phyloP scores from a whole-genome alignment of 179 eudicot species.

The Heliamphora pulchella region DNA sequence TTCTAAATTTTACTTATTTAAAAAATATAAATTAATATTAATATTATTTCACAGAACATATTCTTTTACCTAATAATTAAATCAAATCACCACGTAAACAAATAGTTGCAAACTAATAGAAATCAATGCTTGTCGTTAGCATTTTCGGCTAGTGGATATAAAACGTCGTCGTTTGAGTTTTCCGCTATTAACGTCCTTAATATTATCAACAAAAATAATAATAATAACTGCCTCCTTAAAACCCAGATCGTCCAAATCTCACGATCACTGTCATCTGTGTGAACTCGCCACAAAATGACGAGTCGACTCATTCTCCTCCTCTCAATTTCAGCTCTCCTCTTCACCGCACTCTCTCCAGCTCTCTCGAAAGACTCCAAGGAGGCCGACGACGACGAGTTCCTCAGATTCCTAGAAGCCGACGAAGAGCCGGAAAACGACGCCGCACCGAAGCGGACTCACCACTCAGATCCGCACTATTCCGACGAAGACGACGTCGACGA shows the following conservation, averaged over 20 bases:
- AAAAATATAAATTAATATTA: no score
- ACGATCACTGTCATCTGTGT: neutral
- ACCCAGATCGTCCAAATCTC: conserved; percentile 7
- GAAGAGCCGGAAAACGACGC: conserved; percentile 24
- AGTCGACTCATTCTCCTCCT: conserved; percentile 18
- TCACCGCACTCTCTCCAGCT: conserved; percentile 2
- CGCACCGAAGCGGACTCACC: conserved; percentile 11
- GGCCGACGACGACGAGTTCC: conserved; percentile 37
- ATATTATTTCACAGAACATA: no score
- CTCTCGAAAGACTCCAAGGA: conserved; percentile 4
- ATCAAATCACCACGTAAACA: no score
- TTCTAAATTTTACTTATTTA: no score
- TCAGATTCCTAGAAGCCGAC: conserved; percentile 52
- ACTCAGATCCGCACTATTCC: conserved; percentile 28
- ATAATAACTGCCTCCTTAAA: neutral
- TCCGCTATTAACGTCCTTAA: neutral
- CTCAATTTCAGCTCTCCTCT: conserved; percentile 20
- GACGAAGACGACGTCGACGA: conserved; percentile 25
- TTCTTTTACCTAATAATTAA: no score
- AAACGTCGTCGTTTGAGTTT: neutral
- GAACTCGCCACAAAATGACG: conserved; percentile 15
- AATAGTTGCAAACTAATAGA: no score
- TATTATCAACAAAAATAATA: no score
- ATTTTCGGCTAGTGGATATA: no score
- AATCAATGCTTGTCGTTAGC: no score